These are phyloP conservation scores for Flaveria sonorensis DNA, from an alignment of 129 eudicot genomes.

Conservation along the genomic window DNA sequence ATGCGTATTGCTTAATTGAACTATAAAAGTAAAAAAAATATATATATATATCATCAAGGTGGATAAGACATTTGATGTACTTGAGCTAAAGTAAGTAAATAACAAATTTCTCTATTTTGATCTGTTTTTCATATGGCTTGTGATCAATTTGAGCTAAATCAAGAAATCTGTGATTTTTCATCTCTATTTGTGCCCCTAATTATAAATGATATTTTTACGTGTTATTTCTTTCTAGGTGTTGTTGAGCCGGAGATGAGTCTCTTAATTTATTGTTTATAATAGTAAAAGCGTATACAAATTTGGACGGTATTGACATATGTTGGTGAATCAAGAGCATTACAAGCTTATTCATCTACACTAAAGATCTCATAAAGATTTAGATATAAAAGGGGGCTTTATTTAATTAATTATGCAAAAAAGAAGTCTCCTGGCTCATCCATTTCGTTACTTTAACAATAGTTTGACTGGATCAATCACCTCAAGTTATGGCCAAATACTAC, in stretches of 20 bases:
- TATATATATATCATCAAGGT: slow-evolving; percentile 23
- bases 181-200: too few species aligned
- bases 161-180: background rate
- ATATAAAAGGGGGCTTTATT: slow-evolving; percentile 56
- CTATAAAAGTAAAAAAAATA: background rate
- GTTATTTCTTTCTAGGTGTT: background rate
- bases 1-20: slow-evolving; percentile 5
- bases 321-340: slow-evolving; percentile 76
- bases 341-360: slow-evolving; percentile 66
- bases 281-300: slow-evolving; percentile 46
- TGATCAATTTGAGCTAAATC: slow-evolving; percentile 9
- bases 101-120: background rate
- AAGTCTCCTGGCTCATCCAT: too few species aligned
- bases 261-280: slow-evolving; percentile 5
- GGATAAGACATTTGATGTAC: slow-evolving; percentile 2
- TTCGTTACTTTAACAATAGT: too few species aligned
- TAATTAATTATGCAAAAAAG: too few species aligned
- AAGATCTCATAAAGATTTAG: slow-evolving; percentile 70
- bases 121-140: slow-evolving; percentile 11
- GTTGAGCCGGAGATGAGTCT: background rate
- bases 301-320: slow-evolving; percentile 77
- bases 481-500: too few species aligned
- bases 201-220: background rate
- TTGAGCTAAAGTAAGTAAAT: slow-evolving; percentile 19
- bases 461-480: too few species aligned